These are phyloP conservation scores for Blastobotrys elegans DNA, from an alignment of 1,139 yeast genomes.

Conservation along the genomic window DNA sequence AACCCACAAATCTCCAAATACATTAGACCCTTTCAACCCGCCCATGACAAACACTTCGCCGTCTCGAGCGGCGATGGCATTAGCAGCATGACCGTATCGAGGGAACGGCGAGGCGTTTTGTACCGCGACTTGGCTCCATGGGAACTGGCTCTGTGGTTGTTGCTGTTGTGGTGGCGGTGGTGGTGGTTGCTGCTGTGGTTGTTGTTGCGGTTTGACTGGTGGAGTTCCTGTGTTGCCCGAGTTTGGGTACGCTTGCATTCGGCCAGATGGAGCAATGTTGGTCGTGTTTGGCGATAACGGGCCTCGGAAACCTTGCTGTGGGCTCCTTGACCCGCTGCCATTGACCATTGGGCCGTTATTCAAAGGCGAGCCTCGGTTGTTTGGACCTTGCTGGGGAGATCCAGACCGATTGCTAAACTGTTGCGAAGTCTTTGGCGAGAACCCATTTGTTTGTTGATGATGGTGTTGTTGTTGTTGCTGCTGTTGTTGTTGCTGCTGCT, in stretches of 20 bases:
- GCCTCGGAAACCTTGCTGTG: conserved; percentile 10
- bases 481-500: neutral
- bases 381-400: neutral
- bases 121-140: conserved; percentile 74
- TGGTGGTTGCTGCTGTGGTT: conserved; percentile 7
- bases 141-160: conserved; percentile 33
- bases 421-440: conserved; percentile 3
- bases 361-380: neutral
- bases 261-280: conserved; percentile 1
- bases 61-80: conserved; percentile 63
- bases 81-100: conserved; percentile 87
- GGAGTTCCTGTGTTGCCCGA: neutral
- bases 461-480: neutral
- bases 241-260: conserved; percentile 1
- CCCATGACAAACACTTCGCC: conserved; percentile 90
- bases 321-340: conserved; percentile 7
- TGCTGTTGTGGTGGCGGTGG: conserved; percentile 3
- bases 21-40: conserved; percentile 87
- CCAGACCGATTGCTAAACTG: neutral
- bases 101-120: conserved; percentile 80
- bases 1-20: conserved; percentile 92
- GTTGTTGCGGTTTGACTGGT: neutral
- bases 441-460: neutral
- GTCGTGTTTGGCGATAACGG: conserved; percentile 5
- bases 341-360: neutral